These are phyloP conservation scores for Phytophthora syringae DNA, from an alignment of 352 stramenopile species.

Conservation along the genomic window DNA sequence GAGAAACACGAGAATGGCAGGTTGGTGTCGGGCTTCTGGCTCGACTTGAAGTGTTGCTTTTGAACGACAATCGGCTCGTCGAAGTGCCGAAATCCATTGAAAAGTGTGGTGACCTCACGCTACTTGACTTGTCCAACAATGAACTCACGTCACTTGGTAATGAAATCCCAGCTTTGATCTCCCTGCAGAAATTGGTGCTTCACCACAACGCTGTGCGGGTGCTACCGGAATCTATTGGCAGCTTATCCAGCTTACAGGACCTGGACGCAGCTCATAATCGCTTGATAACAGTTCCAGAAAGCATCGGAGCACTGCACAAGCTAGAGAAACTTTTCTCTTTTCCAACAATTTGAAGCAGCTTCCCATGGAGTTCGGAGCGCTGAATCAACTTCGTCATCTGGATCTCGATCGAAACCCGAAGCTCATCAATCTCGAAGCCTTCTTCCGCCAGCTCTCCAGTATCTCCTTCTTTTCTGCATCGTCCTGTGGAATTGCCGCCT, in stretches of 20 bases:
- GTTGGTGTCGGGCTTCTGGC: constrained; percentile 61
- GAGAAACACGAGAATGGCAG: constrained; percentile 79
- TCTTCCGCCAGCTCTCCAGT: constrained; percentile 42
- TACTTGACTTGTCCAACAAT: constrained; percentile 67
- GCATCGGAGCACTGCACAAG: constrained; percentile 44
- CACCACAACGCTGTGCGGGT: constrained; percentile 48
- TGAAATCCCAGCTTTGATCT: constrained; percentile 47
- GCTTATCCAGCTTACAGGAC: constrained; percentile 43
- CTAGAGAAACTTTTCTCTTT: constrained; percentile 48
- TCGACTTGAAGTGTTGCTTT: constrained; percentile 45
- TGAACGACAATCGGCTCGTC: constrained; percentile 63
- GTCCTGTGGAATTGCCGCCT: constrained; percentile 48
- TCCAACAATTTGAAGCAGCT: constrained; percentile 57
- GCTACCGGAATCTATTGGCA: constrained; percentile 52
- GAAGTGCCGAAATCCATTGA: constrained; percentile 57
- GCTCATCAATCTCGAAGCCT: constrained; percentile 42
- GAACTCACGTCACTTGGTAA: constrained; percentile 39
- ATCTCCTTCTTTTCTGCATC: constrained; percentile 43
- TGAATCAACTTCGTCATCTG: constrained; percentile 34
- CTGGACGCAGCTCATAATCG: constrained; percentile 52
- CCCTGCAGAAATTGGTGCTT: constrained; percentile 45
- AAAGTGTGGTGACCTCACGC: constrained; percentile 46
- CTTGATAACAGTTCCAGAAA: constrained; percentile 46
- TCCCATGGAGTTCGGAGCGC: constrained; percentile 44
- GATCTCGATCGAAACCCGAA: constrained; percentile 53